A percentile compares a stretch with the other conserved stretches of the same genome.
phyloP scores from a whole-genome alignment of 1,284 basidiomycete genomes.

The Pseudozyma tsukubaensis region DNA sequence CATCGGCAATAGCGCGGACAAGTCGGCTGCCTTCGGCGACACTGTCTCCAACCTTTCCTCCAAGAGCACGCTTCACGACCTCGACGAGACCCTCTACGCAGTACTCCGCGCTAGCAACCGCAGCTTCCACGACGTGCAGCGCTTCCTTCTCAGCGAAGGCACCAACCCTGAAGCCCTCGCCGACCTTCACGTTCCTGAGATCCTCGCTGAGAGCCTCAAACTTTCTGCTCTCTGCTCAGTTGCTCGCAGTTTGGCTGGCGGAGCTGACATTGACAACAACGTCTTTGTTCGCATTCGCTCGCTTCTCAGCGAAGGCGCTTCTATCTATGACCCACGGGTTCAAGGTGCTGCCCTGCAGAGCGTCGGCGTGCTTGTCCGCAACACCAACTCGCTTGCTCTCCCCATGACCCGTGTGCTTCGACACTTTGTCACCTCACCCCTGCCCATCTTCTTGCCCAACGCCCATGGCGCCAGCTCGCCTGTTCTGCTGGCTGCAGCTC shows the following conservation, averaged over 20 bases:
- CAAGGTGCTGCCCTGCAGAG: constrained; percentile 88
- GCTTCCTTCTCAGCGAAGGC: constrained; percentile 62
- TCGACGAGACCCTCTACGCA: constrained; percentile 44
- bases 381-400: constrained; percentile 82
- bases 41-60: constrained; percentile 66
- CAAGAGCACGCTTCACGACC: constrained; percentile 64
- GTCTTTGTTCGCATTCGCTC: constrained; percentile 80
- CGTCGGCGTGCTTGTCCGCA: constrained; percentile 82
- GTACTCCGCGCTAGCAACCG: constrained; percentile 60
- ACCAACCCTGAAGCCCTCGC: constrained; percentile 48
- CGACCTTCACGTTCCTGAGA: constrained; percentile 57
- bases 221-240: constrained; percentile 85
- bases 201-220: constrained; percentile 75
- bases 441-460: constrained; percentile 82
- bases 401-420: constrained; percentile 84
- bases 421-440: constrained; percentile 86
- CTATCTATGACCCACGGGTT: constrained; percentile 81
- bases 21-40: constrained; percentile 47
- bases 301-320: constrained; percentile 83
- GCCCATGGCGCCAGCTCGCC: constrained; percentile 75
- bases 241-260: constrained; percentile 74
- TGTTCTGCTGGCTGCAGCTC: constrained; percentile 84
- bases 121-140: constrained; percentile 61
- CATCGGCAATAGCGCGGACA: constrained; percentile 26
- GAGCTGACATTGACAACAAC: constrained; percentile 72